Conservation (phyloP, 1,284 basidiomycete genomes). For the Jaminaea rosea region DNA sequence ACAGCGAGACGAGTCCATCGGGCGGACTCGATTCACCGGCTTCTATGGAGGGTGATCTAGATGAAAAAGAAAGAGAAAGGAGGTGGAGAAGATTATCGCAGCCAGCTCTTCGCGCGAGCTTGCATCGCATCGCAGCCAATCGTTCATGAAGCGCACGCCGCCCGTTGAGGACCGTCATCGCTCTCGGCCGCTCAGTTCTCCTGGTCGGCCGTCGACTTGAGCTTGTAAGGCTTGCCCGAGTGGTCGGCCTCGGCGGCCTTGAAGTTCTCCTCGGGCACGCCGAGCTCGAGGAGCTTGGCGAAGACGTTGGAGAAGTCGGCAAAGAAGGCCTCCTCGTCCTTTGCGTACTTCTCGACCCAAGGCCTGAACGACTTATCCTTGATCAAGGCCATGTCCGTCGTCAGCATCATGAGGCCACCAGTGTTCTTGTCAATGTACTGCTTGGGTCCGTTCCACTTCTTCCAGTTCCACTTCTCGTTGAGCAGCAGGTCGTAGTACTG, state of each 20-base stretch:
- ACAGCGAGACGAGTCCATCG: too few species aligned
- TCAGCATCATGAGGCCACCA: slow-evolving; percentile 75
- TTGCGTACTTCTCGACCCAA: slow-evolving; percentile 41
- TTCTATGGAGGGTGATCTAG: too few species aligned
- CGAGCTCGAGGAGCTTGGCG: slow-evolving; percentile 38
- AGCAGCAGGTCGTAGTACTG: slow-evolving; percentile 82
- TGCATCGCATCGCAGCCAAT: too few species aligned
- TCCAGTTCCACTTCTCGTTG: slow-evolving; percentile 67
- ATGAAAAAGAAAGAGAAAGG: too few species aligned
- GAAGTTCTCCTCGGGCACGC: slow-evolving; percentile 41
- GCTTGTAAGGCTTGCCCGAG: slow-evolving; percentile 9
- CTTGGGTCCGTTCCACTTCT: slow-evolving; percentile 83
- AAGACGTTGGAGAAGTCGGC: slow-evolving; percentile 37
- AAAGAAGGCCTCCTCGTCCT: slow-evolving; percentile 43
- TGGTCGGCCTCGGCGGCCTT: slow-evolving; percentile 24
- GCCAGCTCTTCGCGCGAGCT: too few species aligned
- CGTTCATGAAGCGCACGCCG: too few species aligned
- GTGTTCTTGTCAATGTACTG: slow-evolving; percentile 90
- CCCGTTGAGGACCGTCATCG: neutral
- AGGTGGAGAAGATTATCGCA: too few species aligned
- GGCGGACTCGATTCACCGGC: too few species aligned
- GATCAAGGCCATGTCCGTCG: slow-evolving; percentile 36
- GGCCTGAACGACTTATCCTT: slow-evolving; percentile 38
- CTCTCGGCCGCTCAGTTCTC: slow-evolving; percentile 12
- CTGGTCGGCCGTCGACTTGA: slow-evolving; percentile 28